Conservation (phyloP, 2,329 filamentous ascomycete genomes). For the Aspergillus udagawae region DNA sequence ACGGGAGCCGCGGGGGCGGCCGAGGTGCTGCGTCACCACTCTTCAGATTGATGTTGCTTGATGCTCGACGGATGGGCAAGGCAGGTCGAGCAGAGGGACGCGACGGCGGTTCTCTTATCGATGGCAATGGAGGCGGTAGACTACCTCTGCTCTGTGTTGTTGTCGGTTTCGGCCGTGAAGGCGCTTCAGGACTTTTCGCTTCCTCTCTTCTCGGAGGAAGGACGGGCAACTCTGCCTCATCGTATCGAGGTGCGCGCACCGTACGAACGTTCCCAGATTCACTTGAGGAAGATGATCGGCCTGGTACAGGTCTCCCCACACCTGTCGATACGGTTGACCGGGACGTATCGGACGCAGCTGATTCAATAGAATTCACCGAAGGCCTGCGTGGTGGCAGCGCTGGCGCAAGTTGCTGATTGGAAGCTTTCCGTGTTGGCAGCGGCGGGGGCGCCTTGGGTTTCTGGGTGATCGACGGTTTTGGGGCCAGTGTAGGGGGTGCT, state of each 20-base stretch:
- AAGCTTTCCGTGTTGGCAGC: constrained; percentile 43
- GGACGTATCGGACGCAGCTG: constrained; percentile 50
- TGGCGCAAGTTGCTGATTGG: constrained; percentile 36
- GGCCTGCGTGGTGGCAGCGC: constrained; percentile 47
- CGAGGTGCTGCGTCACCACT: constrained; percentile 6
- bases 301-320: constrained; percentile 34
- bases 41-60: constrained; percentile 11
- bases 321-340: constrained; percentile 43
- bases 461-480: constrained; percentile 22
- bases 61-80: constrained; percentile 20
- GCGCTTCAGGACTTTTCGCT: constrained; percentile 15
- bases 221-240: constrained; percentile 51
- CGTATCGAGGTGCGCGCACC: constrained; percentile 55
- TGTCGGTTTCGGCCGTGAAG: constrained; percentile 21
- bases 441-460: constrained; percentile 39
- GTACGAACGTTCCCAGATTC: constrained; percentile 29
- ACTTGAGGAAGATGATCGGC: constrained; percentile 24
- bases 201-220: constrained; percentile 49
- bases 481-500: constrained; percentile 19
- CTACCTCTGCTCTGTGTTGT: constrained; percentile 9
- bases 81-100: constrained; percentile 8
- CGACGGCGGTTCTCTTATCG: not conserved
- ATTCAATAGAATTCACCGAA: constrained; percentile 46
- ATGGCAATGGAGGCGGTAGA: constrained; percentile 9
- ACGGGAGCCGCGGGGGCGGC: constrained; percentile 24